These are phyloP conservation scores for Lenwebbia sp. DNA, from an alignment of 345 rosid species.

Conservation along the genomic window DNA sequence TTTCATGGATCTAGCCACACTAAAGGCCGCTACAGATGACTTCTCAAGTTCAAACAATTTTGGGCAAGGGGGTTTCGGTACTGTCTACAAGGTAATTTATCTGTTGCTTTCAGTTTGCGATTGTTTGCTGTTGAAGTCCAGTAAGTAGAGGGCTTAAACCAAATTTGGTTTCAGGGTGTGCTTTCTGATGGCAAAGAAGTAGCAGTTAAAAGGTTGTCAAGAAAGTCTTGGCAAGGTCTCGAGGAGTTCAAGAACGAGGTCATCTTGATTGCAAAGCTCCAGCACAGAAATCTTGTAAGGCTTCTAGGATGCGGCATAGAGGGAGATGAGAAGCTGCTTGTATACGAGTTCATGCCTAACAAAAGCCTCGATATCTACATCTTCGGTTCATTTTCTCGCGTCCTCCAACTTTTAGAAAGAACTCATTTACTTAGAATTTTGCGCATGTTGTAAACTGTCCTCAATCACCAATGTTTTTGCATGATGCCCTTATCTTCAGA, in stretches of 20 bases:
- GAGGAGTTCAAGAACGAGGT: slow-evolving; percentile 35
- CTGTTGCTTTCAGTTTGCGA: neutral
- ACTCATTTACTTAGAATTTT: neutral
- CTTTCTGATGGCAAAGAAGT: slow-evolving; percentile 15
- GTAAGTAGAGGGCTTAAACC: neutral
- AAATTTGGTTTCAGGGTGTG: slow-evolving; percentile 7
- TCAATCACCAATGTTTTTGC: neutral
- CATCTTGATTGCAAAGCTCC: slow-evolving; percentile 21
- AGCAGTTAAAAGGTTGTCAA: slow-evolving; percentile 25
- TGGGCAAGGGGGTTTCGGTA: slow-evolving; percentile 32
- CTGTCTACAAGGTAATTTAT: slow-evolving; percentile 25
- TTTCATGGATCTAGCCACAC: slow-evolving; percentile 6
- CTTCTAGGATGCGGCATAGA: slow-evolving; percentile 23
- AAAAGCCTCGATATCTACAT: slow-evolving; percentile 27
- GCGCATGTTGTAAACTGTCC: neutral
- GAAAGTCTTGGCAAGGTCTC: slow-evolving; percentile 28
- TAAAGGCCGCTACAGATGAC: slow-evolving; percentile 19
- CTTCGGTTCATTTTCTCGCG: slow-evolving; percentile 10
- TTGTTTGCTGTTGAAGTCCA: neutral
- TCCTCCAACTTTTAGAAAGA: neutral
- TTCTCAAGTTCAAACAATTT: slow-evolving; percentile 23
- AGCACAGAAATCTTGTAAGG: slow-evolving; percentile 30
- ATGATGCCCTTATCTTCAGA: slow-evolving; percentile 7
- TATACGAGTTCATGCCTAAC: slow-evolving; percentile 34
- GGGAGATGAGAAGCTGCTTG: slow-evolving; percentile 21